phyloP scores from a whole-genome alignment of 768 basidiomycete genomes.

The Suillus occidentalis region DNA sequence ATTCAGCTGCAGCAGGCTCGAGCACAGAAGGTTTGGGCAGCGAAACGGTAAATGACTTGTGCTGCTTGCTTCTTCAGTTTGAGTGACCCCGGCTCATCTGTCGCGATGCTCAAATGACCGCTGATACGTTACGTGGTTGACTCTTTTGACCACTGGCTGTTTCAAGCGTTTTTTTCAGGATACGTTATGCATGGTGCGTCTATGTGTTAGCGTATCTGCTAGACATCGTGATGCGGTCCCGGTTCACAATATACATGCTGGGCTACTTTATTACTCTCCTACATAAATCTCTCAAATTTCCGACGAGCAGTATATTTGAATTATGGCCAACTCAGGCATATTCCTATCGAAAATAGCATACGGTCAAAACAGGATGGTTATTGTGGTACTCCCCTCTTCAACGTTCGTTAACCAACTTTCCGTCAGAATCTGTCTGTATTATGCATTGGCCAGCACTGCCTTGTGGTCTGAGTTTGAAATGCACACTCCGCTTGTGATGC shows the following conservation, averaged over 20 bases:
- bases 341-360: not conserved
- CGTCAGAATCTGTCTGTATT: not conserved
- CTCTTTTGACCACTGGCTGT: not conserved
- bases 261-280: not conserved
- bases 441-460: not conserved
- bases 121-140: constrained; percentile 69
- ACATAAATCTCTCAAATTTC: not conserved
- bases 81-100: constrained; percentile 49
- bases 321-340: not conserved
- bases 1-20: constrained; percentile 18
- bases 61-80: not conserved
- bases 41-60: constrained; percentile 55
- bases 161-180: not conserved
- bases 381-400: not conserved
- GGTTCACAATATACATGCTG: not conserved
- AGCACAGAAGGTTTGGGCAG: constrained; percentile 51
- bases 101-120: constrained; percentile 68
- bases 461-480: constrained; percentile 4
- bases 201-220: not conserved
- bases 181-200: constrained; percentile 25
- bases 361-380: not conserved
- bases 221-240: not conserved
- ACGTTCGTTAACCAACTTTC: not conserved
- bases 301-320: not conserved
- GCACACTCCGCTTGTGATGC: constrained; percentile 3